phyloP scores from a whole-genome alignment of 139 green algal genomes.

The Chlamydomonas schloesseri region DNA sequence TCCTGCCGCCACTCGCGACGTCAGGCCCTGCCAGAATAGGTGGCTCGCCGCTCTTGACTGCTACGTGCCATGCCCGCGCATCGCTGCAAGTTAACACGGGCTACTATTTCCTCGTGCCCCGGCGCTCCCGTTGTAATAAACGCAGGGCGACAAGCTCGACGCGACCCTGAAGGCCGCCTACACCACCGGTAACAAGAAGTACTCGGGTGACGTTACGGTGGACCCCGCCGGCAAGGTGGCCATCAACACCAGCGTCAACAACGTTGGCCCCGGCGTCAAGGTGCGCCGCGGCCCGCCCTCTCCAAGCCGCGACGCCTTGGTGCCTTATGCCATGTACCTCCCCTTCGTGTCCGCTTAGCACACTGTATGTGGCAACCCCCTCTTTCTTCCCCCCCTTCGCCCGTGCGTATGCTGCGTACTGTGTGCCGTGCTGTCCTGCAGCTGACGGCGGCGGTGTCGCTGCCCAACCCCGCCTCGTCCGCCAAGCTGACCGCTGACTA shows the following conservation, averaged over 20 bases:
- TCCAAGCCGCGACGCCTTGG: too few species aligned
- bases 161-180: slow-evolving; percentile 25
- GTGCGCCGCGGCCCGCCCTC: too few species aligned
- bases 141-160: slow-evolving; percentile 38
- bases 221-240: slow-evolving; percentile 19
- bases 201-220: background rate
- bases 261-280: slow-evolving; percentile 20
- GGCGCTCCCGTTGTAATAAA: too few species aligned
- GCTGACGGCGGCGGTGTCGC: background rate
- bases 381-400: background rate
- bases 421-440: background rate
- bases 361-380: background rate
- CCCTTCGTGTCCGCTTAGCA: too few species aligned
- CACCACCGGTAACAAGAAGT: slow-evolving; percentile 31
- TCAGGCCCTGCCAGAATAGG: too few species aligned
- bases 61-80: too few species aligned
- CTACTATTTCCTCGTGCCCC: too few species aligned
- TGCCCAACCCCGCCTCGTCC: slow-evolving; percentile 23
- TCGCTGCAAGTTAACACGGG: too few species aligned
- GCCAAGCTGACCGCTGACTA: slow-evolving; percentile 40
- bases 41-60: too few species aligned
- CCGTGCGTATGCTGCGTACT: too few species aligned
- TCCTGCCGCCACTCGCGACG: too few species aligned
- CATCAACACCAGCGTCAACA: background rate
- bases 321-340: too few species aligned